Conservation (phyloP, 2,329 filamentous ascomycete genomes). For the Fusarium coffeatum region DNA sequence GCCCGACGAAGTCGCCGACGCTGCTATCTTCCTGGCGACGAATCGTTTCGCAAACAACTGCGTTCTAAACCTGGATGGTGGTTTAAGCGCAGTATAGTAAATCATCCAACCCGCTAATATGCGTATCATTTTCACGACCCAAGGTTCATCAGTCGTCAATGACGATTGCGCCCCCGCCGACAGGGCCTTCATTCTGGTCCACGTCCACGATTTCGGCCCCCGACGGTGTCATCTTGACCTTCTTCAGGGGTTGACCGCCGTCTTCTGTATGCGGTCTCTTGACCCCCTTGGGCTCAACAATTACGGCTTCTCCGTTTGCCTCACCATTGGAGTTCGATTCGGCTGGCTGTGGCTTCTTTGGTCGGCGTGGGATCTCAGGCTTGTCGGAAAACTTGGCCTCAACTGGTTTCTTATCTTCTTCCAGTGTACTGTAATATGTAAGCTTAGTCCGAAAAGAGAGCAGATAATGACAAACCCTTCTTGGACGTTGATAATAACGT, state of each 20-base stretch:
- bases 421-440: constrained; percentile 54
- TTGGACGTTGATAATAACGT: constrained; percentile 79
- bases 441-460: constrained; percentile 34
- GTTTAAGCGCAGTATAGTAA: constrained; percentile 74
- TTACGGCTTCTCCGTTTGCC: constrained; percentile 57
- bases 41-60: constrained; percentile 91
- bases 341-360: constrained; percentile 55
- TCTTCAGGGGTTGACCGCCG: constrained; percentile 59
- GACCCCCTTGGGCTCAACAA: constrained; percentile 50
- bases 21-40: constrained; percentile 78
- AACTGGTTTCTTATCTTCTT: constrained; percentile 65
- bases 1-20: constrained; percentile 81
- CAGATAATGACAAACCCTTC: constrained; percentile 62
- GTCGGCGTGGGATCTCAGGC: constrained; percentile 64
- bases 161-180: constrained; percentile 70
- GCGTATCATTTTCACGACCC: constrained; percentile 7
- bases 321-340: constrained; percentile 56
- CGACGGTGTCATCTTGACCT: constrained; percentile 56
- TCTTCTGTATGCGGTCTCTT: constrained; percentile 63
- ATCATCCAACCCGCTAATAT: constrained; percentile 18
- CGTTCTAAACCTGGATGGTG: constrained; percentile 86
- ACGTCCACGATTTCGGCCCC: constrained; percentile 60
- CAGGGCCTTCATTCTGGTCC: constrained; percentile 53
- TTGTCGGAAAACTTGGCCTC: constrained; percentile 58
- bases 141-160: constrained; percentile 66